Percentiles rank a stretch among this genome's conserved stretches.
phyloP scores from a whole-genome alignment of 75 land plant genomes.

The Sequoia sempervirens region DNA sequence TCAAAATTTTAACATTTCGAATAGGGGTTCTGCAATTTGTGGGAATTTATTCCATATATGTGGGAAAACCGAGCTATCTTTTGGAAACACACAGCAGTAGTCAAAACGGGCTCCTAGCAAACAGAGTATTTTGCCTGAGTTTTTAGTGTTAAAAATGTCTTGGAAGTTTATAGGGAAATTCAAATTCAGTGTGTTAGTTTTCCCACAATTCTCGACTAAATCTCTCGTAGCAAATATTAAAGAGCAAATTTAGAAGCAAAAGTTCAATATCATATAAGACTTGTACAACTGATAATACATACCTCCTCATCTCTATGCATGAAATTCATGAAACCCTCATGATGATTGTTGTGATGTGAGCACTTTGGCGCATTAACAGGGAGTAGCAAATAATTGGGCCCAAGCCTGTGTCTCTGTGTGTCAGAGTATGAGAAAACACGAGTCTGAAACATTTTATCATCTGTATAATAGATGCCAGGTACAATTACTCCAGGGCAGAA shows the following conservation, averaged over 20 bases:
- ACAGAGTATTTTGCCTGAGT: not conserved
- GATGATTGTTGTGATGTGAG: conserved; percentile 46
- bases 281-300: not conserved
- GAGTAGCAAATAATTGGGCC: conserved; percentile 41
- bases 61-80: not conserved
- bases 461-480: conserved; percentile 44
- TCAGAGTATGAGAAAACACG: conserved; percentile 42
- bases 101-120: not conserved
- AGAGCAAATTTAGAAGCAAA: not conserved
- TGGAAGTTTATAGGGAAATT: not conserved
- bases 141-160: not conserved
- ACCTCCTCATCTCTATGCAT: conserved; percentile 58
- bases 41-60: not conserved
- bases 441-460: conserved; percentile 47
- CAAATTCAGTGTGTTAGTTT: not conserved
- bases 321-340: conserved; percentile 50
- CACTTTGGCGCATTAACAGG: conserved; percentile 56
- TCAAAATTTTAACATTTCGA: too few species aligned
- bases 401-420: conserved; percentile 39
- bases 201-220: not conserved
- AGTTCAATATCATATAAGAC: too few species aligned
- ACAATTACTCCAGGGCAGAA: conserved; percentile 38
- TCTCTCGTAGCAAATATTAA: not conserved
- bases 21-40: not conserved
- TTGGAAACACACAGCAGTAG: not conserved